Evolutionary conservation across 768 basidiomycete species (phyloP), one percentile per base, ranked within the genome.

Genomic region (Lactarius sanguifluus): DNA sequence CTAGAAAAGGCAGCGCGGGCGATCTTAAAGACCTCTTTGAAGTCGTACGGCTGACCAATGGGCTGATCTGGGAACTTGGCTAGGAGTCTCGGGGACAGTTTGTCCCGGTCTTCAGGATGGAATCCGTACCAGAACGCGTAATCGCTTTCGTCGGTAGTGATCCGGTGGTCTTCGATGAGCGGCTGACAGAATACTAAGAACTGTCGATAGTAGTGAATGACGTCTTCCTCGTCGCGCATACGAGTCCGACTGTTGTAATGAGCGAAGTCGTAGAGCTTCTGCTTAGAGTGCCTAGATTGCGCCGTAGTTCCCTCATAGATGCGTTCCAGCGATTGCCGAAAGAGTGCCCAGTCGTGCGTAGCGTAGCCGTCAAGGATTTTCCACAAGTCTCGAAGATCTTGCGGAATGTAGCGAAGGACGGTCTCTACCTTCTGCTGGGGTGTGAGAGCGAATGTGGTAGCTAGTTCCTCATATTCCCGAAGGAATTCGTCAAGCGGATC

Each of bases 151-250:
- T 63, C 62, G 0, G 40, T 16, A 5, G 9, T 20, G 9, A 62
- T 16, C 3, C 28, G 18, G 0, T 13, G 2, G 1, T 52, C 23
- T 0, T 7, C 20, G 28, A 20, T 2, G 0, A 62, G 10, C 0
- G 36, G 61, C 5, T 62, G 28, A 2, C 52, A 40, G 25, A 12
- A 5, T 1, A 28, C 5, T 0, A 28, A 7, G 38, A 62, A 62
- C 0, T 9, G 6, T 2, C 50, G 9, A 23, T 55, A 55, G 0
- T 62, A 62, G 0, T 54, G 8, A 0, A 30, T 9, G 36, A 62
- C 10, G 4, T 62, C 61, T 1, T 62, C 15, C 7, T 62, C 52
- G 5, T 41, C 30, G 1, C 20, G 7, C 38, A 55, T 62, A 6
- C 25, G 61, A 0, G 52, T 30, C 25, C 16, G 41, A 41, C 41